These are phyloP conservation scores for Tylopilus vinaceipallidus DNA, from an alignment of 768 basidiomycete genomes.

Conservation along the genomic window DNA sequence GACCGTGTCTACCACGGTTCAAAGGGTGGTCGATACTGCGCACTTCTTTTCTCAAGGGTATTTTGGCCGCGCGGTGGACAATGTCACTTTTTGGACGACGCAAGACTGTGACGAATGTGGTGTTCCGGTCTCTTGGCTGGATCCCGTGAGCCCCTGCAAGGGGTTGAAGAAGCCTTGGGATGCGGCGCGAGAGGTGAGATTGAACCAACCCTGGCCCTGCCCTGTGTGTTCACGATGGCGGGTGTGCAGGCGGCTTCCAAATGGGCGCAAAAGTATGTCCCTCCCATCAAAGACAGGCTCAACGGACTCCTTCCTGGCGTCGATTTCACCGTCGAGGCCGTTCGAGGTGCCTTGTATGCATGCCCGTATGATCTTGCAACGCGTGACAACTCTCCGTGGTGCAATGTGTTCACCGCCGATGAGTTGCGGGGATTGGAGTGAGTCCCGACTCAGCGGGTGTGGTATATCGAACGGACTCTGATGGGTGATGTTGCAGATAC, in stretches of 20 bases:
- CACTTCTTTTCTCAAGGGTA: slow-evolving; percentile 40
- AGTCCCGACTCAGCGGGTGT: slow-evolving; percentile 8
- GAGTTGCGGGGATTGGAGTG: slow-evolving; percentile 40
- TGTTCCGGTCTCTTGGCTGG: slow-evolving; percentile 41
- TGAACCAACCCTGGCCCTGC: too few species aligned
- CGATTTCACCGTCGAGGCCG: slow-evolving; percentile 29
- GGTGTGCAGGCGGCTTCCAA: slow-evolving; percentile 8
- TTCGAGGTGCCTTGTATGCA: slow-evolving; percentile 41
- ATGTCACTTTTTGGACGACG: slow-evolving; percentile 29
- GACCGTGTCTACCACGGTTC: slow-evolving; percentile 10
- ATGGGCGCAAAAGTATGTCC: slow-evolving; percentile 38
- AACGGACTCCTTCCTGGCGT: slow-evolving; percentile 35
- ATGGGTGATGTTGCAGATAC: slow-evolving; percentile 24
- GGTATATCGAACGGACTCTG: neutral
- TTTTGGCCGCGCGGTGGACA: slow-evolving; percentile 32
- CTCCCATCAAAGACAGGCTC: slow-evolving; percentile 35
- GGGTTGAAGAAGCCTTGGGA: too few species aligned
- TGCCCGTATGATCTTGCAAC: slow-evolving; percentile 42
- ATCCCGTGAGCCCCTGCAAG: too few species aligned
- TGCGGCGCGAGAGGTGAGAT: too few species aligned
- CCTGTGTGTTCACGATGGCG: neutral
- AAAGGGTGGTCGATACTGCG: slow-evolving; percentile 39
- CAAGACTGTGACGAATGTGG: slow-evolving; percentile 31
- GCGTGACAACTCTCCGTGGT: slow-evolving; percentile 38
- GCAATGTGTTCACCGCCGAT: slow-evolving; percentile 32